Evolutionary conservation across 257 asterid genomes (phyloP).

Genomic region (Scutellaria minor): DNA sequence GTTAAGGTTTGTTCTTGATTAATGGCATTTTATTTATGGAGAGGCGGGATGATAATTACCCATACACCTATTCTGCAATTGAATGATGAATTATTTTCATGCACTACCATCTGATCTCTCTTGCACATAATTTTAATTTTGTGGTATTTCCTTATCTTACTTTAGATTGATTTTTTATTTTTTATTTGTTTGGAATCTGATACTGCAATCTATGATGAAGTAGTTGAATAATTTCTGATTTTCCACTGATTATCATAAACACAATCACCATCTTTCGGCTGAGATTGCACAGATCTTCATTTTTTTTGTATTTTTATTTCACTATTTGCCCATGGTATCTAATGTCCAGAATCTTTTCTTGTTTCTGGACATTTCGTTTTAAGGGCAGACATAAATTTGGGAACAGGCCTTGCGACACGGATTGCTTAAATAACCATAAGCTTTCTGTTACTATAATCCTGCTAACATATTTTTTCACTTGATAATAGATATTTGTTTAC

Average conservation of each 20-base stretch:
- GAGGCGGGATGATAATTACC: conserved; percentile 57
- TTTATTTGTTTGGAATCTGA: neutral
- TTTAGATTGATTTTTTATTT: neutral
- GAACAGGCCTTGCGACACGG: conserved; percentile 75
- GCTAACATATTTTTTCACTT: conserved; percentile 31
- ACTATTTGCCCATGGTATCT: conserved; percentile 52
- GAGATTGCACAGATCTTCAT: conserved; percentile 49
- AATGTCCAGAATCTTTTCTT: conserved; percentile 46
- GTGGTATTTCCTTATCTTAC: neutral
- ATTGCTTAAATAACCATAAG: conserved; percentile 40
- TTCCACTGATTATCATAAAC: conserved; percentile 45
- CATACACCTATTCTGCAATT: conserved; percentile 60
- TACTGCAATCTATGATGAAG: conserved; percentile 56
- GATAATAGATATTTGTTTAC: neutral
- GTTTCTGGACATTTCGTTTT: conserved; percentile 60
- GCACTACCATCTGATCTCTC: conserved; percentile 92
- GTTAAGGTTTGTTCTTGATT: neutral
- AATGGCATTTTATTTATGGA: neutral
- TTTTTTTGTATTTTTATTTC: neutral
- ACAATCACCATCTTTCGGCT: conserved; percentile 80
- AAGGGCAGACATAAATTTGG: conserved; percentile 51
- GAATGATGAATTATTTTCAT: conserved; percentile 66
- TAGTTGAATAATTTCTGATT: conserved; percentile 36
- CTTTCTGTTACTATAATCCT: conserved; percentile 59
- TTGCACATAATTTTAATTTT: neutral